Percentiles rank a stretch among this genome's conserved stretches.
phyloP scores from a whole-genome alignment of 208 protist genomes.

The Wallacemonas sp. region DNA sequence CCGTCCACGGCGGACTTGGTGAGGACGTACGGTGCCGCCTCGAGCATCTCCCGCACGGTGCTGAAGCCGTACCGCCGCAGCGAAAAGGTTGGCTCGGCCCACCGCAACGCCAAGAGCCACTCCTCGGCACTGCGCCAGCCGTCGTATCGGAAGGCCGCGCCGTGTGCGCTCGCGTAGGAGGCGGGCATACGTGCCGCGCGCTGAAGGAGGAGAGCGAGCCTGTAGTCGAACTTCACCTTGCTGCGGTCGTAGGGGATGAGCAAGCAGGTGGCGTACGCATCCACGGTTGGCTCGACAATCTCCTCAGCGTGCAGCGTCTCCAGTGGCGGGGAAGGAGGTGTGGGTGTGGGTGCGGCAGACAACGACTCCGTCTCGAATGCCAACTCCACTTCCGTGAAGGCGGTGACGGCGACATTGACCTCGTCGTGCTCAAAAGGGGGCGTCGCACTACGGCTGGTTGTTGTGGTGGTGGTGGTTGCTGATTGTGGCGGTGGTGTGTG shows the following conservation, averaged over 20 bases:
- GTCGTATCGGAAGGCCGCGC: neutral
- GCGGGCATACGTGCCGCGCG: neutral
- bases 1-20: neutral
- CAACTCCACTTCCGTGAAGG: too few relatives aligned
- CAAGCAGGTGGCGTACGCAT: neutral
- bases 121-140: neutral
- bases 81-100: neutral
- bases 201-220: neutral
- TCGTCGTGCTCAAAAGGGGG: too few relatives aligned
- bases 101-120: neutral
- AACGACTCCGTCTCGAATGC: too few relatives aligned
- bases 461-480: too few relatives aligned
- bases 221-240: neutral
- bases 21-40: neutral
- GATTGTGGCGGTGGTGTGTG: too few relatives aligned
- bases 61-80: neutral
- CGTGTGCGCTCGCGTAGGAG: too few relatives aligned
- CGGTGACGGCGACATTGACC: too few relatives aligned
- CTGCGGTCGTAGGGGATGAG: constrained; percentile 1
- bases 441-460: too few relatives aligned
- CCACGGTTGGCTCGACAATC: neutral
- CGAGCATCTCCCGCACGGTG: neutral
- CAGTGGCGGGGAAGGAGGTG: too few relatives aligned
- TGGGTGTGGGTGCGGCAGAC: neutral
- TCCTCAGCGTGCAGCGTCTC: neutral